Evolutionary conservation across 2,329 filamentous ascomycete species (phyloP).

Genomic region (Pezicula radicicola): DNA sequence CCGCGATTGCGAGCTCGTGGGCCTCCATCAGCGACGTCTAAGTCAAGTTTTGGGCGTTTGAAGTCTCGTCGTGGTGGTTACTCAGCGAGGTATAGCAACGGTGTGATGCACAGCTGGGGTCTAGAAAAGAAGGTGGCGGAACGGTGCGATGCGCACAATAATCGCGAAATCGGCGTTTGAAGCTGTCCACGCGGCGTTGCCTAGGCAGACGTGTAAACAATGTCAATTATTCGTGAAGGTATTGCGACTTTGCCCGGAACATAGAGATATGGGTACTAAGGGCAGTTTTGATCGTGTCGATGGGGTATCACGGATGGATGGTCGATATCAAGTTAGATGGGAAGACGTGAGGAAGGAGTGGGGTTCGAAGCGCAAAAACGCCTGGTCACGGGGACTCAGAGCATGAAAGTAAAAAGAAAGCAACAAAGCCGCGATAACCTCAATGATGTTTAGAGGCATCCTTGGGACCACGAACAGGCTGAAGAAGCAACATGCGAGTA

Average conservation of each 20-base stretch:
- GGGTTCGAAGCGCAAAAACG: neutral
- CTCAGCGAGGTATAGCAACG: neutral
- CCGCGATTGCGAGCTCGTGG: constrained; percentile 24
- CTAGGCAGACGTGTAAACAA: neutral
- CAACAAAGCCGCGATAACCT: neutral
- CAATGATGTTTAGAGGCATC: no score
- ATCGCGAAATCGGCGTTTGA: neutral
- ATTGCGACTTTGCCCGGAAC: neutral
- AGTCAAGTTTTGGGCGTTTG: neutral
- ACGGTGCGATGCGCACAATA: neutral
- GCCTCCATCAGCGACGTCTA: constrained; percentile 18
- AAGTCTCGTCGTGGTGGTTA: neutral
- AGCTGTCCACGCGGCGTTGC: neutral
- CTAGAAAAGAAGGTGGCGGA: neutral
- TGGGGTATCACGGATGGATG: neutral
- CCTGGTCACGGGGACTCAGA: neutral
- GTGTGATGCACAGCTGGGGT: neutral
- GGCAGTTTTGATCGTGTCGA: neutral
- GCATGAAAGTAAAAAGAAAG: neutral
- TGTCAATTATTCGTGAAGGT: neutral
- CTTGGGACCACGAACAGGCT: no score
- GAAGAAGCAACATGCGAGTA: no score
- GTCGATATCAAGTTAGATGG: neutral
- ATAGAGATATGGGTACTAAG: neutral
- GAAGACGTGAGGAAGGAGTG: neutral